Base-by-base conservation (phyloP, 257 asterid species). In the Nicotiana otophora region DNA sequence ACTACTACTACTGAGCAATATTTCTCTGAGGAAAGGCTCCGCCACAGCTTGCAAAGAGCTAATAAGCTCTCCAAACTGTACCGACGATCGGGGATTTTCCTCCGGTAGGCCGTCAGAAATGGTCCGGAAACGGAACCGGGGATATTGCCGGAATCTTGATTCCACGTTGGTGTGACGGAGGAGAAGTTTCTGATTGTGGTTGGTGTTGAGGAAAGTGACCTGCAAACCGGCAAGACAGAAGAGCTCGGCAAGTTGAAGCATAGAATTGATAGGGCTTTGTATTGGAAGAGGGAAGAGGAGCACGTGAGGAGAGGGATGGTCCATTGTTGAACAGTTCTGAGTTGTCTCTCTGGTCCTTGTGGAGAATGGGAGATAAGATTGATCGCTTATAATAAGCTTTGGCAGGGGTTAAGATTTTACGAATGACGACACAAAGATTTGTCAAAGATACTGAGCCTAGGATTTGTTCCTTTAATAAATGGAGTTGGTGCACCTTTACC, bases 161-260 rank as follows among this genome's bases (percentile, higher is more conserved):
- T 60, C 10, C 5, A 84, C 82, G 33, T 30, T 3, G 66, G 92
- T 82, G 83, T 84, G 80, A 34, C 55, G 57, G 33, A 83, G 86
- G 75, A 91, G 89, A 81, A 89, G 91, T 28, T 63, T 51, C 77
- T 88, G 89, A 85, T 30, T 63, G 84, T 84, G 85, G 1, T 86
- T 85, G 4, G 94, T 87, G 5, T 85, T 77, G 16, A 89, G 64
- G 81, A 88, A 87, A 7, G 91, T 91, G 10, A 91, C 86, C 20
- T 88, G 80, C 62, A 90, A 4, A 12, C 79, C 85, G 0, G 89
- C 63, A 0, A 85, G 84, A 39, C 91, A 89, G 30, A 90, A 81
- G 34, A 90, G 91, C n/a, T 89, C 91, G 10, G 94, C 94, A 1
- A 90, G 90, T 23, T 86, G 84, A 36, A 90, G 90, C 94, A 87